These are phyloP conservation scores for Sclerotinia nivalis DNA, from an alignment of 2,329 filamentous ascomycete genomes.

Conservation along the genomic window DNA sequence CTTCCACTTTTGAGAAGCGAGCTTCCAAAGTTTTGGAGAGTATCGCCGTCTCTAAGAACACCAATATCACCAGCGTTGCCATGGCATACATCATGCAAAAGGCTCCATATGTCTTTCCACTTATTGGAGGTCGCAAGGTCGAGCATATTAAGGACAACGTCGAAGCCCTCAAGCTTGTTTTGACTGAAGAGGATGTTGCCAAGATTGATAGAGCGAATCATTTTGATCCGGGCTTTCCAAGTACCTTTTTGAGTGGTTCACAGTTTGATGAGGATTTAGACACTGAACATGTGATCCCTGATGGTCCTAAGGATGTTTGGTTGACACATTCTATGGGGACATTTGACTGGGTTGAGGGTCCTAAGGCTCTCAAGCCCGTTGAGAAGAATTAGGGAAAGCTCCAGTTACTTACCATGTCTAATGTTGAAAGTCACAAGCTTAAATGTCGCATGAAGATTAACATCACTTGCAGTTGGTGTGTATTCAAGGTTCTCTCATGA, in stretches of 20 bases:
- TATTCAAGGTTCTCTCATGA: background rate
- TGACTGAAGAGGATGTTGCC: constrained; percentile 54
- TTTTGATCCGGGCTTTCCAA: constrained; percentile 3
- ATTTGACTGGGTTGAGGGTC: background rate
- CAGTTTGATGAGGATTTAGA: background rate
- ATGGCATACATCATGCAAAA: constrained; percentile 59
- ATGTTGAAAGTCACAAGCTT: background rate
- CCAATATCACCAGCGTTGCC: constrained; percentile 53
- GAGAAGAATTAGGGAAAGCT: background rate
- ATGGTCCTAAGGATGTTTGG: background rate
- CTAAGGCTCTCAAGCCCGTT: background rate
- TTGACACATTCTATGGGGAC: background rate
- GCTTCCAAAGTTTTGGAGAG: background rate
- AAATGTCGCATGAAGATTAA: background rate
- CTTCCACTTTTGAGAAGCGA: background rate
- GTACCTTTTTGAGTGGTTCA: background rate
- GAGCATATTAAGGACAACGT: constrained; percentile 59
- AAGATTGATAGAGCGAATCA: constrained; percentile 48
- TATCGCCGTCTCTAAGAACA: constrained; percentile 22
- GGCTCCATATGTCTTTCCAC: constrained; percentile 57
- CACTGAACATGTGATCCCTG: background rate
- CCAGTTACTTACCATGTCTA: background rate
- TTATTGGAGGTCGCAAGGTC: constrained; percentile 58
- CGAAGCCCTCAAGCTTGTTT: constrained; percentile 51
- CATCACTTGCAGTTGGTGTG: background rate